Conservation (phyloP, 495 filamentous ascomycete species). For the Thozetella sp. region DNA sequence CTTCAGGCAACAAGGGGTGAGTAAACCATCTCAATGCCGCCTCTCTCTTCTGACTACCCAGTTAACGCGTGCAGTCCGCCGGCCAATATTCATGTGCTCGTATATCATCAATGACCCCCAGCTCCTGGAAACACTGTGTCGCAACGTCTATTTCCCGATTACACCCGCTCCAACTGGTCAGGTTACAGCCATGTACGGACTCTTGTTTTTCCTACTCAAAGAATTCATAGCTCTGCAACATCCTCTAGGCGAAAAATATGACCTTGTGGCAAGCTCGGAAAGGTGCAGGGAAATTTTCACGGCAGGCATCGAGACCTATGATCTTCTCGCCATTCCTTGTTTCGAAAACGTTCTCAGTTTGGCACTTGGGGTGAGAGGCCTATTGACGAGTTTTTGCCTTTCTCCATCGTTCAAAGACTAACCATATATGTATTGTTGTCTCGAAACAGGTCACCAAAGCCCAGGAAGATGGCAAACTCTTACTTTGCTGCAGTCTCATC, state of each 20-base stretch:
- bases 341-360: background rate
- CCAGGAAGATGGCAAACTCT: background rate
- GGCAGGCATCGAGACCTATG: background rate
- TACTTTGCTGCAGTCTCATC: background rate
- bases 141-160: background rate
- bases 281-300: background rate
- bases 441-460: background rate
- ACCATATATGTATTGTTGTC: background rate
- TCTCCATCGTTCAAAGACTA: background rate
- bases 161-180: background rate
- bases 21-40: too few relatives aligned
- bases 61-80: background rate
- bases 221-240: background rate
- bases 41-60: too few relatives aligned
- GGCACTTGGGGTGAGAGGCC: background rate
- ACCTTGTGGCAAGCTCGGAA: background rate
- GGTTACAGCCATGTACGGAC: background rate
- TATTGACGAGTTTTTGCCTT: background rate
- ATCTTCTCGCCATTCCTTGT: background rate
- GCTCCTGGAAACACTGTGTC: background rate
- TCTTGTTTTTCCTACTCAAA: background rate
- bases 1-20: too few relatives aligned
- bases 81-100: background rate
- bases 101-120: background rate
- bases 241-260: background rate